Evolutionary conservation across 257 asterid genomes (phyloP), one percentile per base, ranked within the genome.

Genomic region (Phtheirospermum japonicum): DNA sequence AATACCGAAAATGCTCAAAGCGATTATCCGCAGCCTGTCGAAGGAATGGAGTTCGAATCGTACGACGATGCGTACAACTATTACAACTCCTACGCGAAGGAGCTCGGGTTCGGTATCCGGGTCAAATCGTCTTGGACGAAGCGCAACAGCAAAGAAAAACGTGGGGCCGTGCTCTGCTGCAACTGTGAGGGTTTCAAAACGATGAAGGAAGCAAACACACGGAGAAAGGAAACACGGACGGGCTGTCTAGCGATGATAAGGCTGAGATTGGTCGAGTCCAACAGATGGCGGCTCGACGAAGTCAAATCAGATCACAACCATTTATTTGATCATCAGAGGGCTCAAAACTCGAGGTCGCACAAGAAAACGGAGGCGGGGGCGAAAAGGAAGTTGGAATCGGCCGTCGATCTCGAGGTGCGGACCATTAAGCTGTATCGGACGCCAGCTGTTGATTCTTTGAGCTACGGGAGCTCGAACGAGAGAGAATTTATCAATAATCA

Each of bases 111-210:
- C 57, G 79, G 86, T 40, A 84, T 83, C 26, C 68, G 92, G 76
- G 94, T 89, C 58, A 89, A 89, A 79, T 83, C 90, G 32, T 89
- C 97, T 4, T 89, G 97, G 97, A 83, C 86, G 48, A 89, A 84
- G 79, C 82, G 95, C 33, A 85, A 82, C 71, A 87, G 97, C 85
- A 87, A 81, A 61, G 95, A 89, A 84, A 89, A 89, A 75, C 88
- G 88, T 62, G 95, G 95, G 59, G 95, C 95, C 30, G 95, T 89
- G 31, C 88, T 89, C 56, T 85, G 90, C 77, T 89, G 95, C 80
- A 87, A 84, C 63, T 84, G 97, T 63, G 94, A 89, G 80, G 97
- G 95, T 20, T 87, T 89, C 63, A 89, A 87, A 71, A 83, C 85
- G 26, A 77, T 74, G 73, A 89, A 85, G 79, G 92, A 89, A 64